Evolutionary conservation across 805 yeast genomes (phyloP).

Genomic region (Candida endomychidarum): DNA sequence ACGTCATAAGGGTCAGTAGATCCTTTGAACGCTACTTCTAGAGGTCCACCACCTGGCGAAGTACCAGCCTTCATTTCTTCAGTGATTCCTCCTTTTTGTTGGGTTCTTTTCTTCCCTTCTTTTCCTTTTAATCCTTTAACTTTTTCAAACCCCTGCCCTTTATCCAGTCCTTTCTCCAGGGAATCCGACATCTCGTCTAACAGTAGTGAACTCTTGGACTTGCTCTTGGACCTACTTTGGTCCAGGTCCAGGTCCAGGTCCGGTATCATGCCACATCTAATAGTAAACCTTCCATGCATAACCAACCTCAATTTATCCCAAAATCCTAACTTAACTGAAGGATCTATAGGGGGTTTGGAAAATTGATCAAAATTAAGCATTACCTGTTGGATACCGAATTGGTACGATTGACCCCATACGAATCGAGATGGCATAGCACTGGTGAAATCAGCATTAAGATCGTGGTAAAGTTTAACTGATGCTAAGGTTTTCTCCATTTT

Average conservation of each 20-base stretch:
- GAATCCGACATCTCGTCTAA: too few species aligned
- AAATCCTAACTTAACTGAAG: slow-evolving; percentile 79
- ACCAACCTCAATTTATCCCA: slow-evolving; percentile 87
- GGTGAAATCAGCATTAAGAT: slow-evolving; percentile 53
- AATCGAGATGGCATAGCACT: slow-evolving; percentile 62
- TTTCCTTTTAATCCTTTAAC: too few species aligned
- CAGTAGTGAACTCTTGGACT: too few species aligned
- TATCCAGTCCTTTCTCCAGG: too few species aligned
- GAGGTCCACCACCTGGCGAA: slow-evolving; percentile 19
- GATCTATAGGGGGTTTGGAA: slow-evolving; percentile 87
- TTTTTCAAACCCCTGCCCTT: too few species aligned
- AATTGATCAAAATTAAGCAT: slow-evolving; percentile 78
- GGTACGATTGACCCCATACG: slow-evolving; percentile 83
- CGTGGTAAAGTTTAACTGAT: slow-evolving; percentile 68
- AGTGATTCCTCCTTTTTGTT: too few species aligned
- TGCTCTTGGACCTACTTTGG: too few species aligned
- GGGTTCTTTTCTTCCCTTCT: too few species aligned
- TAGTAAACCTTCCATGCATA: slow-evolving; percentile 67
- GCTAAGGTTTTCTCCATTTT: slow-evolving; percentile 75
- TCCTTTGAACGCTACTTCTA: slow-evolving; percentile 68
- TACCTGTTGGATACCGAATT: slow-evolving; percentile 78
- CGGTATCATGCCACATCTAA: slow-evolving; percentile 32
- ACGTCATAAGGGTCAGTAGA: slow-evolving; percentile 76
- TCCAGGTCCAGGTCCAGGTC: too few species aligned
- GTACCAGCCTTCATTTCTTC: too few species aligned